Conservation (phyloP, 2,329 filamentous ascomycete genomes). For the Spiromastix sp. region DNA sequence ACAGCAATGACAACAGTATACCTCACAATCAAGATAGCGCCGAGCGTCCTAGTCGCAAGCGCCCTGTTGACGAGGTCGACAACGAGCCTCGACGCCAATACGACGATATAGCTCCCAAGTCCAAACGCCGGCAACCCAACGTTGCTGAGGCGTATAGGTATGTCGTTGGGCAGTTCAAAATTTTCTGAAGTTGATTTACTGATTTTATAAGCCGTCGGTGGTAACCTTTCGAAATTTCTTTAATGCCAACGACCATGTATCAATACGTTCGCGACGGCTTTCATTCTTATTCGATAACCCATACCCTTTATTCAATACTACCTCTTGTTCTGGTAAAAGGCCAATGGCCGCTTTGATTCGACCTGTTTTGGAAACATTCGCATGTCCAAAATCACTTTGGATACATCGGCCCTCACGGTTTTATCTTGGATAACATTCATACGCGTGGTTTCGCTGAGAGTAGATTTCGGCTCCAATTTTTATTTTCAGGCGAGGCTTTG, state of each 20-base stretch:
- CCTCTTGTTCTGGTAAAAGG: neutral
- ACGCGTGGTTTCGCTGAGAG: too few species aligned
- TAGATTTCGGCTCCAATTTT: too few species aligned
- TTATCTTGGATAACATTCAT: too few species aligned
- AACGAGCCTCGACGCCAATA: conserved; percentile 20
- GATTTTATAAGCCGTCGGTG: conserved; percentile 26
- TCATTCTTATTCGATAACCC: conserved; percentile 9
- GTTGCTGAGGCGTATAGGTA: conserved; percentile 32
- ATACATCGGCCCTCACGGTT: too few species aligned
- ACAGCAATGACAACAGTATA: conserved; percentile 2
- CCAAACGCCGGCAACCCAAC: conserved; percentile 28
- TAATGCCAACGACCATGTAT: too few species aligned
- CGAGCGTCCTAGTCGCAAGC: conserved; percentile 9
- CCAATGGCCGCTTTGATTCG: conserved; percentile 4
- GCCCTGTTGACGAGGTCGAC: too few species aligned
- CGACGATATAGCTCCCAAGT: conserved; percentile 21
- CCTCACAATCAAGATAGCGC: conserved; percentile 3
- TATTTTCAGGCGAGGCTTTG: too few species aligned
- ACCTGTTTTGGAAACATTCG: too few species aligned
- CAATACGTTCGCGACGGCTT: neutral
- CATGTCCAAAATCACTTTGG: too few species aligned
- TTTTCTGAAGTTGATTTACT: conserved; percentile 7
- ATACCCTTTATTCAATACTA: conserved; percentile 9
- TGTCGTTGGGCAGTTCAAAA: conserved; percentile 8
- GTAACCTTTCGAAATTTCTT: too few species aligned